Base-by-base conservation (phyloP, 23 red algal species). In the Gracilariopsis chorda region DNA sequence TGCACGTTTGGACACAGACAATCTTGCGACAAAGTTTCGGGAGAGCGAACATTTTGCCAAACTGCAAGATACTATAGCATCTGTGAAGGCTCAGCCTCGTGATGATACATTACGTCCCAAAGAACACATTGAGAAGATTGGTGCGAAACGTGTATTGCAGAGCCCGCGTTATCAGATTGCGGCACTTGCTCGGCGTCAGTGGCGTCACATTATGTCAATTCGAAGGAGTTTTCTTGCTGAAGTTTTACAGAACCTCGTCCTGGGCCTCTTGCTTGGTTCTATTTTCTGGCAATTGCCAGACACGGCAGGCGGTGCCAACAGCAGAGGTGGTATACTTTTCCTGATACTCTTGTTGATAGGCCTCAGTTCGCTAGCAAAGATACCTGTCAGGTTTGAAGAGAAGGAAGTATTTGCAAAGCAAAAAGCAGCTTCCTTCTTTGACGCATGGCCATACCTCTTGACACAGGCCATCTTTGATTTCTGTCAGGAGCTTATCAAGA, bases 391-490 rank as follows among this genome's bases (percentile, higher is more conserved):
- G 34, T 81, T 57, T 63, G 90, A 76, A 20, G 63, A 87, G 41
- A 83, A 81, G 32, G 46, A 45, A 36, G 89, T 96, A 13, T 96
- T 88, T 40, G 78, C 49, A 1, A 96, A 96, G 49, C 94, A 96
- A 77, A 77, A 45, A 11, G 30, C 36, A 13, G 44, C 67, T 4
- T 64, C 94, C 30, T 96, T 96, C 33, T 92, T 87, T 48, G 47
- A 43, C 42, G 68, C 80, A 20, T 87, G 60, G 39, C 81, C 94
- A 20, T 93, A 74, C 59, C 39, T 93, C n/a, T 44, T 93, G 16
- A 83, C 94, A 8, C 43, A 52, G 77, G 42, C 35, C 16, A 27
- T 92, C 20, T 90, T 90, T 32, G 94, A 93, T 58, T 48, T 88
- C 40, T 39, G 90, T 13, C 25, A 78, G 17, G 69, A 83, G 17